Conservation (phyloP, 225 moss, liverwort and hornwort genomes). For the Physcomitrellopsis africana region DNA sequence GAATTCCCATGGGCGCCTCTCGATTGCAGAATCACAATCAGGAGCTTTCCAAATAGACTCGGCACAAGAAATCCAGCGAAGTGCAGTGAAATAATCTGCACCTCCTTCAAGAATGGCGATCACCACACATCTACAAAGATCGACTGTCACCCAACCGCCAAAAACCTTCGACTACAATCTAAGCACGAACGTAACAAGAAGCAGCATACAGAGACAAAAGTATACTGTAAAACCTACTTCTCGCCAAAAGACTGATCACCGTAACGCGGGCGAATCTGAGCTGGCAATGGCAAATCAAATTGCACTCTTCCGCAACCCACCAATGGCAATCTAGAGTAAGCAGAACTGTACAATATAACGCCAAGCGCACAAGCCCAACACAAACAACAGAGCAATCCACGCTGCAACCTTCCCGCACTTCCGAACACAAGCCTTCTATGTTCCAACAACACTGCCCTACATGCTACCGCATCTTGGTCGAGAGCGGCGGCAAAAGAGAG, state of each 20-base stretch:
- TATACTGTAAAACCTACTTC: constrained; percentile 2
- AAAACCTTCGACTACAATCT: background rate
- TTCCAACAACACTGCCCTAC: background rate
- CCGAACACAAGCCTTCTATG: background rate
- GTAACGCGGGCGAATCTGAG: background rate
- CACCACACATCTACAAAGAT: background rate
- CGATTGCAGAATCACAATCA: background rate
- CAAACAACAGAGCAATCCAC: background rate
- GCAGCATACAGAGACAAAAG: constrained; percentile 10
- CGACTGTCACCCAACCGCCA: background rate
- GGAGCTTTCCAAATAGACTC: background rate
- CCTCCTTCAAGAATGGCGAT: background rate
- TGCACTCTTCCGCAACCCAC: background rate
- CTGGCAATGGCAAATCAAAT: constrained; percentile 14
- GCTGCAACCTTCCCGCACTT: background rate
- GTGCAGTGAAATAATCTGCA: background rate
- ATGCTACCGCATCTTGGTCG: background rate
- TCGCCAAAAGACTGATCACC: background rate
- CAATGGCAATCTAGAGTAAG: background rate
- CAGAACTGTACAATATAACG: background rate
- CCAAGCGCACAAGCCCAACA: background rate
- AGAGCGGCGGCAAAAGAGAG: background rate
- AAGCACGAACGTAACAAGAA: background rate
- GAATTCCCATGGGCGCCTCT: background rate
- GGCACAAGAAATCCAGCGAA: background rate